These are phyloP conservation scores for Sarocladium strictum DNA, from an alignment of 2,329 filamentous ascomycete genomes.

Conservation along the genomic window DNA sequence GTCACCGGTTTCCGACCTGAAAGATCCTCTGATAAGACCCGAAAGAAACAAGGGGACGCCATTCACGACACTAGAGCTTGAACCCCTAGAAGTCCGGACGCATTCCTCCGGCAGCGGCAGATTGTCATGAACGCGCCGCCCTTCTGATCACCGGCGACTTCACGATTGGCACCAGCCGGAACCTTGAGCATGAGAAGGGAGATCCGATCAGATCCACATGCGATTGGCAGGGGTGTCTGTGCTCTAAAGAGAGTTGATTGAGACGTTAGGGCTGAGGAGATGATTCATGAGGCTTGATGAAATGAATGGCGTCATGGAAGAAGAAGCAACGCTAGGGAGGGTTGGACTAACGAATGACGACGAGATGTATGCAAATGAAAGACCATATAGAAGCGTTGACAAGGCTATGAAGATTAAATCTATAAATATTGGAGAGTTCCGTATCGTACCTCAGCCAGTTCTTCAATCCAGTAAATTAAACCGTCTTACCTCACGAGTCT, in stretches of 20 bases:
- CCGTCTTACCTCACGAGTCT: no score
- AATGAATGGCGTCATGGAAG: constrained; percentile 11
- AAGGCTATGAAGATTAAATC: not conserved
- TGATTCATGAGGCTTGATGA: constrained; percentile 7
- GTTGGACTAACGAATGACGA: not conserved
- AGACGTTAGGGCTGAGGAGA: not conserved
- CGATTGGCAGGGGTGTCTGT: not conserved
- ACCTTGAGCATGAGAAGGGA: not conserved
- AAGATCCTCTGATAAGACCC: no score
- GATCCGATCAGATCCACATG: constrained; percentile 5
- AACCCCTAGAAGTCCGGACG: not conserved
- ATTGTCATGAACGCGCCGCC: not conserved
- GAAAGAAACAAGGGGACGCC: not conserved
- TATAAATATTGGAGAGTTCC: not conserved
- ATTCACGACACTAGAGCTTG: not conserved
- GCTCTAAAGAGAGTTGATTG: not conserved
- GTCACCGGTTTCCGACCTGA: no score
- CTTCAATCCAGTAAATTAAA: no score
- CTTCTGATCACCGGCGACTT: not conserved
- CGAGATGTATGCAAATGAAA: not conserved
- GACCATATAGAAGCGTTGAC: not conserved
- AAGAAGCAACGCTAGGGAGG: constrained; percentile 3
- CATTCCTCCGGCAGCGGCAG: not conserved
- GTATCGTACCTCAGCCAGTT: no score
- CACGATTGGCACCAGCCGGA: not conserved